Percentiles rank a stretch among this genome's conserved stretches.
Evolutionary conservation across 495 filamentous ascomycete species (phyloP).

Genomic region (Aspergillus sclerotioniger): DNA sequence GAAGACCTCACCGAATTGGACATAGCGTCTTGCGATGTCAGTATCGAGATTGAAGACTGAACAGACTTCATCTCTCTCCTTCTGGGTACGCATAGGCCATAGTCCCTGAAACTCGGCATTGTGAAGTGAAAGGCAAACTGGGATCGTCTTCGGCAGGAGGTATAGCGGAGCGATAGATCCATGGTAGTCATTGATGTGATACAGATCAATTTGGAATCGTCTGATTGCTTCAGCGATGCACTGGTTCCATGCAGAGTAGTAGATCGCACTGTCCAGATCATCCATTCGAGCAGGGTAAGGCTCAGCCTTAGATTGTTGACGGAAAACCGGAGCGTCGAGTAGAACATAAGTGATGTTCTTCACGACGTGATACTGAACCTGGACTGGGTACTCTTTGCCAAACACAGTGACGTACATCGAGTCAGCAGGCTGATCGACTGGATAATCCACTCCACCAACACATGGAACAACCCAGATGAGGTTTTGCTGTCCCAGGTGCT

Average conservation of each 20-base stretch:
- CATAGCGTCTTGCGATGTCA: conserved; percentile 41
- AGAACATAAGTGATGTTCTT: conserved; percentile 73
- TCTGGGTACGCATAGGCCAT: conserved; percentile 69
- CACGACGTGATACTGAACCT: conserved; percentile 62
- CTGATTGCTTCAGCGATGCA: conserved; percentile 64
- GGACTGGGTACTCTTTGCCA: conserved; percentile 61
- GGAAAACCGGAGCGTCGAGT: conserved; percentile 68
- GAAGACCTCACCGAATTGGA: conserved; percentile 66
- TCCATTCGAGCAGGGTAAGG: conserved; percentile 75
- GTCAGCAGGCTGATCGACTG: conserved; percentile 56
- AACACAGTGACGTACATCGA: conserved; percentile 66
- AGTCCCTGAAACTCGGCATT: conserved; percentile 75
- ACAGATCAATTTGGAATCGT: conserved; percentile 63
- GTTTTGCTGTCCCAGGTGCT: conserved; percentile 64
- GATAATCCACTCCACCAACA: conserved; percentile 67
- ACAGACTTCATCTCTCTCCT: conserved; percentile 67
- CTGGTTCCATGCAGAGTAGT: conserved; percentile 73
- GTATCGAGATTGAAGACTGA: conserved; percentile 63
- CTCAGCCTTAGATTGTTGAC: conserved; percentile 63
- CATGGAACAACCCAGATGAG: conserved; percentile 77
- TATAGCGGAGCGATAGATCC: conserved; percentile 71
- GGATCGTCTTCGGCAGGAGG: conserved; percentile 58
- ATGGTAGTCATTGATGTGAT: conserved; percentile 82
- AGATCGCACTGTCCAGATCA: conserved; percentile 67
- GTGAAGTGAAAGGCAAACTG: conserved; percentile 53